Percentiles rank a stretch among this genome's conserved stretches.
Evolutionary conservation across 2,329 filamentous ascomycete genomes (phyloP).

Genomic region (Hymenotorrendiella dingleyae): DNA sequence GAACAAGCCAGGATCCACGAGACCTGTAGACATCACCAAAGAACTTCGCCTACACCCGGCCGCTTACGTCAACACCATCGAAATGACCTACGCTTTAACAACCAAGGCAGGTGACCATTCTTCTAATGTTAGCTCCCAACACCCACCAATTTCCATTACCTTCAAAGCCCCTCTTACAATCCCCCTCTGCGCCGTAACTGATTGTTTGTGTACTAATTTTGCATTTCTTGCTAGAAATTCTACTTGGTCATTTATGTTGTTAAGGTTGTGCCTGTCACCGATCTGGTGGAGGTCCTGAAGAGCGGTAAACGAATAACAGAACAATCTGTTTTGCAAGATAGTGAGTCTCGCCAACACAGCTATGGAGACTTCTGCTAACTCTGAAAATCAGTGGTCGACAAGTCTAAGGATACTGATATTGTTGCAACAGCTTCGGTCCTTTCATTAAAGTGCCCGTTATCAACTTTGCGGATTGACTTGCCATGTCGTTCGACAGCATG

Average conservation of each 20-base stretch:
- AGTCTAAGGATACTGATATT: constrained; percentile 82
- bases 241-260: constrained; percentile 72
- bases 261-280: constrained; percentile 62
- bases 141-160: constrained; percentile 10
- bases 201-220: too few relatives aligned
- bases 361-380: not conserved
- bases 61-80: constrained; percentile 68
- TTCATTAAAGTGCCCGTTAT: constrained; percentile 88
- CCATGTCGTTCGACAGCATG: constrained; percentile 78
- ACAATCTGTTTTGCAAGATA: constrained; percentile 74
- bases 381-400: constrained; percentile 60
- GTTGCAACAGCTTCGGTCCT: constrained; percentile 82
- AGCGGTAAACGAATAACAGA: constrained; percentile 69
- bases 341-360: constrained; percentile 45
- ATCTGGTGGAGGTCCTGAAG: constrained; percentile 64
- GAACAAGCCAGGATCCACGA: constrained; percentile 91
- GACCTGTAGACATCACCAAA: constrained; percentile 84
- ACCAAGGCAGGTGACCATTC: constrained; percentile 58
- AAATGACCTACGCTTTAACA: constrained; percentile 89
- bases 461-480: constrained; percentile 71
- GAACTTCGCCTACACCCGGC: constrained; percentile 62
- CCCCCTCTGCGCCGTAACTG: constrained; percentile 14
- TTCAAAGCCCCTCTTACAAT: constrained; percentile 9
- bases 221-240: constrained; percentile 52
- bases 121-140: constrained; percentile 20